Evolutionary conservation across 1,284 basidiomycete species (phyloP), one percentile per base, ranked within the genome.

Genomic region (Thecaphora frezii): DNA sequence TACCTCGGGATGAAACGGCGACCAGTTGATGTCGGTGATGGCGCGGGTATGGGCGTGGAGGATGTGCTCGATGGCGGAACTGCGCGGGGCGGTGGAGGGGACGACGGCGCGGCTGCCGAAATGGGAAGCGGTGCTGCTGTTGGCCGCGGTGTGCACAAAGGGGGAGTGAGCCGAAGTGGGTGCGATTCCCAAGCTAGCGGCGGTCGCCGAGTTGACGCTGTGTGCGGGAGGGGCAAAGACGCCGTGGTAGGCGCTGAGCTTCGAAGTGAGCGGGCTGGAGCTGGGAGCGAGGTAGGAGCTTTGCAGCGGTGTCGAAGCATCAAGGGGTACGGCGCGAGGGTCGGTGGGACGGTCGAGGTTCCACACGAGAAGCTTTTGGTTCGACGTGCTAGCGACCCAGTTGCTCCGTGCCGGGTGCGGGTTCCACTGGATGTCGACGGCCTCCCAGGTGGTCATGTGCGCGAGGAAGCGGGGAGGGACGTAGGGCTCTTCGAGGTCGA

Each of bases 331-430:
- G 7, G 59, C 55, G 13, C 64, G 38, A 2, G 64, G 58, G 38
- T 66, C 64, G 8, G 58, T 53, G 5, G 74, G 74, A 5, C 76
- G 52, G 38, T 85, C 82, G 1, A 98, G 83, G 75, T 98, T 97
- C 94, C 94, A 98, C 57, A 98, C 91, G 7, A 98, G 83, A 82
- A 97, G 85, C 79, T 97, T 96, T 79, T 97, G 91, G 45, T 90
- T 90, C 0, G 91, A 94, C 0, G 96, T 98, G 2, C 91, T 94
- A 21, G 94, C 89, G 48, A 98, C 91, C 73, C 93, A 92, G 69
- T 94, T 88, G 46, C 88, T 86, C 14, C 89, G 86, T 8, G 84
- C 83, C 0, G 86, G 86, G 76, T 97, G 93, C 1, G 94, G 94
- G 50, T 93, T 94, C 93, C 94, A 98, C 77, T 98, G 93, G 2